A percentile compares a stretch with the other conserved stretches of the same genome.
Conservation (phyloP, 2,329 filamentous ascomycete species). For the Ambrosiella xylebori region DNA sequence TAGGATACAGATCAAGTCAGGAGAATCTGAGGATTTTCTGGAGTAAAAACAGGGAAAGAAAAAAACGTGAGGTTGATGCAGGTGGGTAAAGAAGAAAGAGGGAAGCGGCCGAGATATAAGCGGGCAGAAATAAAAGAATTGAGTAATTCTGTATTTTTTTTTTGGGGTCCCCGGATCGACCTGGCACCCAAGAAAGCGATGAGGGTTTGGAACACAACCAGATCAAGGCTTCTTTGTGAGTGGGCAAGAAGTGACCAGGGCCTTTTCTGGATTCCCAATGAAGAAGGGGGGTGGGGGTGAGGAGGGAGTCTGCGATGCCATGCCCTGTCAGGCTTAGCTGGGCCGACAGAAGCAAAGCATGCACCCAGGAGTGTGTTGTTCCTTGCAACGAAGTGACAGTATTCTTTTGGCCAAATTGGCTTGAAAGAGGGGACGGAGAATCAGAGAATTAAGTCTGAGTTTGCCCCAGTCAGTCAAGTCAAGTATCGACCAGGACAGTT, state of each 20-base stretch:
- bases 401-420: not conserved
- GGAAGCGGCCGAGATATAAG: conserved; percentile 2
- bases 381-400: not conserved
- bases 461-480: not conserved
- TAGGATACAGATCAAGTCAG: not conserved
- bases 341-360: not conserved
- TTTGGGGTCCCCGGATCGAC: not conserved
- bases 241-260: not conserved
- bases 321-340: not conserved
- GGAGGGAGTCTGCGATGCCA: not conserved
- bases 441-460: not conserved
- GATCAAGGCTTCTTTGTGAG: not conserved
- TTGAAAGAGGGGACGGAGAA: not conserved
- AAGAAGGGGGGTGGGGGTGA: not conserved
- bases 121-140: not conserved
- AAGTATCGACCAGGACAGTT: no score
- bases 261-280: not conserved
- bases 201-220: not conserved
- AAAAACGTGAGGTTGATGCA: conserved; percentile 1
- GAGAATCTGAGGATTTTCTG: not conserved
- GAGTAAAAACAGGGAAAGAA: not conserved
- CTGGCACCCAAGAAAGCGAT: not conserved
- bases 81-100: not conserved
- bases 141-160: not conserved
- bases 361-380: not conserved